Base-by-base conservation (phyloP, 805 yeast genomes). In the Kuraishia ogatae region DNA sequence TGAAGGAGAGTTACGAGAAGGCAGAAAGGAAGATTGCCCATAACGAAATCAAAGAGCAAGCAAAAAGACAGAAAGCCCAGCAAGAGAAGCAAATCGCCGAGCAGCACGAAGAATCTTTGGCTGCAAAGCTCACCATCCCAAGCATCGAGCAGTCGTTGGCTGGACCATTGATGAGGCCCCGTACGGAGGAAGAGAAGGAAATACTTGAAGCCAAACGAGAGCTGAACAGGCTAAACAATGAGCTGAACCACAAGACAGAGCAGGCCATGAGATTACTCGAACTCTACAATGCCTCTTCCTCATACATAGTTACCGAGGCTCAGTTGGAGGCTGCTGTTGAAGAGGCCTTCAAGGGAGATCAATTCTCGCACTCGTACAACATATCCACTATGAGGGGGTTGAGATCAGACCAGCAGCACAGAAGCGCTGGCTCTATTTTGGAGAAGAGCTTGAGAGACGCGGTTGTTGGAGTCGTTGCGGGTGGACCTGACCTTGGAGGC, bases 41-140 rank as follows among this genome's bases (percentile, higher is more conserved):
- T 64, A 17, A 71, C 50, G 76, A 68, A 21, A 66, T 65, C 59
- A 71, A 66, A 50, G 61, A 67, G 54, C 64, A 65, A 58, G 61
- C 58, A 50, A 56, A 66, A 21, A 60, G 62, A 50, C 61, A 64
- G 51, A 61, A 63, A 26, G 59, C 59, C n/a, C 56, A 61, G 17
- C 67, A 67, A 50, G 62, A 60, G n/a, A 60, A 62, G 52, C 61
- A 62, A 43, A 61, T 59, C 46, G 72, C 73, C 23, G 64, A 66
- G 39, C 66, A 72, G 53, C 78, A 77, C 54, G 77, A 76, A 59
- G 68, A 68, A 55, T 69, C 79, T 5, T 76, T 74, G 53, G 85
- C 89, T 23, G 76, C 82, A 52, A 73, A 75, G 62, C 78, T 85
- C 63, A 89, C 96, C 1, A 74, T 89, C 53, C 97, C 97, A 51